Evolutionary conservation across 331 rosid species (phyloP).

Genomic region (Acacia concinna): DNA sequence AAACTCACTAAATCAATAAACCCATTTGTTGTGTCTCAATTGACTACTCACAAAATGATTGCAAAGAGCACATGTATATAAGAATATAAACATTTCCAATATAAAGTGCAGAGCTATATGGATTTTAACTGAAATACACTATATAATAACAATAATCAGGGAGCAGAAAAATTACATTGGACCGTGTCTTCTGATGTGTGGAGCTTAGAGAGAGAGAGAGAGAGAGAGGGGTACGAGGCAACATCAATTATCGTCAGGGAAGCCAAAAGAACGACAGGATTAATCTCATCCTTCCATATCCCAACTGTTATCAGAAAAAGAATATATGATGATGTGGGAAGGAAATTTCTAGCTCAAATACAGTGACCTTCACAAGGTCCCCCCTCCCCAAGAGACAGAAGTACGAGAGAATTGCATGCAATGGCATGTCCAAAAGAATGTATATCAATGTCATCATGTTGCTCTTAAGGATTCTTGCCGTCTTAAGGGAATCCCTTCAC

Average conservation of each 20-base stretch:
- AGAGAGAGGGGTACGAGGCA: constrained; percentile 48
- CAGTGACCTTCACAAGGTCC: constrained; percentile 35
- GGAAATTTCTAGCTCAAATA: constrained; percentile 41
- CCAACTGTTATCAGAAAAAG: constrained; percentile 35
- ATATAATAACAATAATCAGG: constrained; percentile 33
- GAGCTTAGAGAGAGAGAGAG: constrained; percentile 27
- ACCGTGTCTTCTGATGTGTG: constrained; percentile 37
- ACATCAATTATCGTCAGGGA: constrained; percentile 34
- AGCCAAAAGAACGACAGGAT: constrained; percentile 39
- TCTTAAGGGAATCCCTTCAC: constrained; percentile 84
- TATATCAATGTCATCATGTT: constrained; percentile 35
- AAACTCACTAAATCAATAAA: background rate
- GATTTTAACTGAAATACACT: constrained; percentile 48
- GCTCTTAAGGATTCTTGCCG: constrained; percentile 58
- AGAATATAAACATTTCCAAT: constrained; percentile 17
- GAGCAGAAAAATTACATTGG: constrained; percentile 59
- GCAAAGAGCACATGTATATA: background rate
- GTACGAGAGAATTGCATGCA: constrained; percentile 29
- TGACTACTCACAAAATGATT: background rate
- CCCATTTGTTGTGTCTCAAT: background rate
- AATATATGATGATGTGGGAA: constrained; percentile 38
- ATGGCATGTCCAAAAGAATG: constrained; percentile 9
- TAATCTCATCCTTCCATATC: constrained; percentile 51
- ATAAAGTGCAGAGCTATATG: constrained; percentile 30
- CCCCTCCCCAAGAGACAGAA: constrained; percentile 46